These are phyloP conservation scores for Xylaria flabelliformis DNA, from an alignment of 495 filamentous ascomycete genomes.

Conservation along the genomic window DNA sequence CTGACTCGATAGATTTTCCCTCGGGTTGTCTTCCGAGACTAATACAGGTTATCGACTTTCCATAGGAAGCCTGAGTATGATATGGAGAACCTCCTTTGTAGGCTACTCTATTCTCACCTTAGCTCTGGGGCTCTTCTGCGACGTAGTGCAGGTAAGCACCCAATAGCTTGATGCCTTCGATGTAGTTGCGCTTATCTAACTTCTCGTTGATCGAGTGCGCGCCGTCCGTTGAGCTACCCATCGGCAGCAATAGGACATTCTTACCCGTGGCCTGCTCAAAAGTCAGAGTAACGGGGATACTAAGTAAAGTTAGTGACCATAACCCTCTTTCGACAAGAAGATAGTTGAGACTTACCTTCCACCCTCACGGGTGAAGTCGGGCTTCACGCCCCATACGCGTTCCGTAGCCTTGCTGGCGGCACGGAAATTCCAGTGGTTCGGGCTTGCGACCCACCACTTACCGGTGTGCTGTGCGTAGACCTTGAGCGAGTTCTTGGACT, in stretches of 20 bases:
- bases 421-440: constrained; percentile 97
- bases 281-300: constrained; percentile 94
- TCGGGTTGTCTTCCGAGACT: background rate
- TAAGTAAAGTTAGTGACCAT: constrained; percentile 40
- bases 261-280: constrained; percentile 99
- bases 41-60: background rate
- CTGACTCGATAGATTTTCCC: background rate
- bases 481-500: constrained; percentile 88
- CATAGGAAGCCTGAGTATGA: background rate
- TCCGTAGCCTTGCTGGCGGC: constrained; percentile 92
- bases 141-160: constrained; percentile 98
- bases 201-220: constrained; percentile 99
- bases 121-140: constrained; percentile 77
- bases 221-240: constrained; percentile 96
- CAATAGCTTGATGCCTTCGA: constrained; percentile 95
- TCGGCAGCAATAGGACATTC: constrained; percentile 93
- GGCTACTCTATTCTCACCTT: constrained; percentile 10
- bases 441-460: constrained; percentile 98
- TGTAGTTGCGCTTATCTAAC: constrained; percentile 94
- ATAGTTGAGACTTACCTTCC: constrained; percentile 66
- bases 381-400: constrained; percentile 88
- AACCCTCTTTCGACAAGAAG: background rate
- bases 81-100: background rate
- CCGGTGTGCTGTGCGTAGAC: constrained; percentile 83
- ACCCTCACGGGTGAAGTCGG: constrained; percentile 95